Evolutionary conservation across 192 early-diverging fungal species (phyloP), one percentile per base, ranked within the genome.

Genomic region (Bifiguratus adelaidae): DNA sequence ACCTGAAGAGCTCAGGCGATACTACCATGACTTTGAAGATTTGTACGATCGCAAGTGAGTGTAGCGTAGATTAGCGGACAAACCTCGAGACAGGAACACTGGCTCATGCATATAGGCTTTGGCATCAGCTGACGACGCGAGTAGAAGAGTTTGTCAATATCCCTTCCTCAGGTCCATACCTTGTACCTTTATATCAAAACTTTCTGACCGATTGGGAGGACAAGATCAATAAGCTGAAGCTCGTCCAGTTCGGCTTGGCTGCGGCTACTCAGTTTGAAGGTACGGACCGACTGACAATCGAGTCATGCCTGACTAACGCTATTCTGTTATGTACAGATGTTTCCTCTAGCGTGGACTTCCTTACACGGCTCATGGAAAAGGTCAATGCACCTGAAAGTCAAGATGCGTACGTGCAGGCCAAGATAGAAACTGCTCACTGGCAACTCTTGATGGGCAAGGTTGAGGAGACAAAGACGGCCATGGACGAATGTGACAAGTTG

Each of bases 121-220:
- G 93, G 93, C 96, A 99, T 60, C 96, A 99, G 61, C 73, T 99
- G 42, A 97, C 95, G 20, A 37, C 82, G 29, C 69, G 68, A 26
- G 70, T 97, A 2, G 71, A 88, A 33, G 74, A 77, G 38, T 94
- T 94, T 53, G 71, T 91, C 49, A 75, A 71, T 49, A 61, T 80
- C 15, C 88, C 90, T 19, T 73, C 75, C 21, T 85, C 95, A 5
- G 77, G 73, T 41, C 67, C 82, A 7, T 79, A 76, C 61, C 82
- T 92, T 40, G 71, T 95, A 23, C 71, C 77, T 7, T 46, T 99
- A 29, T 97, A 90, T 65, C 77, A 86, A 33, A 68, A 92, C 50
- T 99, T 99, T 68, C 81, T 99, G 19, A 60, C 70, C 5, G 93
- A 99, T 46, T 99, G 87, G 85, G 85, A 89, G 50, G 74, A 72